Evolutionary conservation across 2,329 filamentous ascomycete genomes (phyloP).

Genomic region (Talaromyces verruculosus): DNA sequence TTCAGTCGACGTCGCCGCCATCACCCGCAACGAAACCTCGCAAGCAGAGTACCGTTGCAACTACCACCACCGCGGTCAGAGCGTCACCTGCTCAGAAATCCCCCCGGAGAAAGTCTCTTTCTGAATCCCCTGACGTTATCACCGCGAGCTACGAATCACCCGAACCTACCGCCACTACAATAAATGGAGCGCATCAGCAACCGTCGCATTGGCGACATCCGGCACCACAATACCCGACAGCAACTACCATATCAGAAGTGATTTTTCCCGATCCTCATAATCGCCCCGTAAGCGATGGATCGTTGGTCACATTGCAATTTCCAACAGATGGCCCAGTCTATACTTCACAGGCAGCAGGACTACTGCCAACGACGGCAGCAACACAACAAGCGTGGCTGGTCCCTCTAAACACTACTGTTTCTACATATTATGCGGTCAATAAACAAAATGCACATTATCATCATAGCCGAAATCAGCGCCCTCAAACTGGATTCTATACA

Average conservation of each 20-base stretch:
- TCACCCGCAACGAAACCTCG: constrained; percentile 14
- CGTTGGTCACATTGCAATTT: neutral
- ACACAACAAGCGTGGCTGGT: neutral
- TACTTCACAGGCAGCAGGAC: neutral
- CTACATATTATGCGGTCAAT: neutral
- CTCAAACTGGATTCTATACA: constrained; percentile 5
- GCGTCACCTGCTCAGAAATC: neutral
- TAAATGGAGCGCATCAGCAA: neutral
- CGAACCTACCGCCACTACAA: neutral
- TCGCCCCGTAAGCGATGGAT: neutral
- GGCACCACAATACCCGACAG: neutral
- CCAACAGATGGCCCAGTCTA: constrained; percentile 2
- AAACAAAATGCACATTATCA: neutral
- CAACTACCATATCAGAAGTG: neutral
- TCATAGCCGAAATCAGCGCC: neutral
- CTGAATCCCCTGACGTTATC: neutral
- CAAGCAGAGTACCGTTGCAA: constrained; percentile 12
- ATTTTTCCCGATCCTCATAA: neutral
- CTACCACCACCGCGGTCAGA: neutral
- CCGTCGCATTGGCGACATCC: constrained; percentile 1
- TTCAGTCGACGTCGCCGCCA: constrained; percentile 22
- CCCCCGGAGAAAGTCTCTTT: neutral
- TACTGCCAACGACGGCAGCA: neutral
- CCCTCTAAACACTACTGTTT: neutral
- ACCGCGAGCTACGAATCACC: neutral